Evolutionary conservation across 805 yeast genomes (phyloP).

Genomic region (Starmerella apis): DNA sequence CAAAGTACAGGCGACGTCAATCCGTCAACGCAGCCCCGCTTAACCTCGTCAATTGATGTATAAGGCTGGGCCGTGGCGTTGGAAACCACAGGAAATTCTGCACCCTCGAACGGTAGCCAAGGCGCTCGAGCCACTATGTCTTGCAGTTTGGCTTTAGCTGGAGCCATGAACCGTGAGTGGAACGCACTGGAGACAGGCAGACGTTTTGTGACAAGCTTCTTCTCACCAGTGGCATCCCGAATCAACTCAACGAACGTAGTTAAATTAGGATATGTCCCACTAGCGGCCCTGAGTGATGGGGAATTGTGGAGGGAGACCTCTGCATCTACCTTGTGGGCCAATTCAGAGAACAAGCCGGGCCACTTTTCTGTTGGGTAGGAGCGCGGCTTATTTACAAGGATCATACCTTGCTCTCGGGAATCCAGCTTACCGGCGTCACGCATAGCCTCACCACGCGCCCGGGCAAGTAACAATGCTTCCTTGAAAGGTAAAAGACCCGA

Average conservation of each 20-base stretch:
- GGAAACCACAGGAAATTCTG: slow-evolving; percentile 28
- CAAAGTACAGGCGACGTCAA: slow-evolving; percentile 31
- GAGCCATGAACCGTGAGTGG: slow-evolving; percentile 36
- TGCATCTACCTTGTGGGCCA: slow-evolving; percentile 20
- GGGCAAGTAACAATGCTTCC: slow-evolving; percentile 37
- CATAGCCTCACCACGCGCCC: slow-evolving; percentile 40
- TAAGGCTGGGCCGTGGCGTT: slow-evolving; percentile 31
- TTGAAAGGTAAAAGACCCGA: slow-evolving; percentile 33
- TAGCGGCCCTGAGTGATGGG: slow-evolving; percentile 36
- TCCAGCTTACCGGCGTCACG: slow-evolving; percentile 35
- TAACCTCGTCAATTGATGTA: slow-evolving; percentile 26
- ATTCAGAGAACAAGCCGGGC: slow-evolving; percentile 10
- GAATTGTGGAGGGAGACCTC: slow-evolving; percentile 43
- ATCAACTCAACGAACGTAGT: slow-evolving; percentile 25
- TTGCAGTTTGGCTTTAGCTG: slow-evolving; percentile 33
- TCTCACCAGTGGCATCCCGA: slow-evolving; percentile 19
- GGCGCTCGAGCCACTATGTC: slow-evolving; percentile 21
- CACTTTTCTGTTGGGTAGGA: slow-evolving; percentile 9
- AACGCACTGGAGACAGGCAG: slow-evolving; percentile 45
- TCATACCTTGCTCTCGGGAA: slow-evolving; percentile 21
- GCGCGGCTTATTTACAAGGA: slow-evolving; percentile 19
- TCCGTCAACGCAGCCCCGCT: slow-evolving; percentile 23
- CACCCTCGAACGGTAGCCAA: slow-evolving; percentile 10
- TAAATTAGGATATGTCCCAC: slow-evolving; percentile 35
- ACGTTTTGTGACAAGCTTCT: slow-evolving; percentile 27